Evolutionary conservation across 2,329 filamentous ascomycete genomes (phyloP).

Genomic region (Aspergillus bombycis): DNA sequence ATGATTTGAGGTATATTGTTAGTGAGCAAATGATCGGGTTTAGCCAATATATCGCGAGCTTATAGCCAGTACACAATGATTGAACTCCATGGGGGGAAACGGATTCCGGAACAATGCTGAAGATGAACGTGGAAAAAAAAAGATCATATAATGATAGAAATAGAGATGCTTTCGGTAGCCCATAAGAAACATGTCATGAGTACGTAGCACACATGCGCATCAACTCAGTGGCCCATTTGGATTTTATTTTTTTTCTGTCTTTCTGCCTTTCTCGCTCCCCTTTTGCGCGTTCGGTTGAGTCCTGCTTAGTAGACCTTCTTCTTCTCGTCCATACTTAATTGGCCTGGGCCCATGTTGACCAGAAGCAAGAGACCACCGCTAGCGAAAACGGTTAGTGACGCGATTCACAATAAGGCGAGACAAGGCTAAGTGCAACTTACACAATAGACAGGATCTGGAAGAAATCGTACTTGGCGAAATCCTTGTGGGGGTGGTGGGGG

Average conservation of each 20-base stretch:
- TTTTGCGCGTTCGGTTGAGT: not conserved
- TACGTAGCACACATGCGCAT: not conserved
- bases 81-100: not conserved
- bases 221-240: not conserved
- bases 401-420: not conserved
- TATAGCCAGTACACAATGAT: constrained; percentile 2
- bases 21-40: not conserved
- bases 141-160: not conserved
- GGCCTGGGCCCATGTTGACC: constrained; percentile 97
- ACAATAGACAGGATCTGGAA: constrained; percentile 99
- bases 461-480: constrained; percentile 99
- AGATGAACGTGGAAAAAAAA: not conserved
- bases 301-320: constrained; percentile 91
- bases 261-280: constrained; percentile 5
- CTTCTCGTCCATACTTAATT: constrained; percentile 99
- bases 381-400: constrained; percentile 9
- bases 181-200: constrained; percentile 2
- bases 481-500: constrained; percentile 97
- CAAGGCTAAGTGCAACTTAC: constrained; percentile 49
- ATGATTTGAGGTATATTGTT: not conserved
- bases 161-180: not conserved
- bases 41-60: constrained; percentile 1
- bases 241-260: not conserved
- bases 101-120: not conserved
- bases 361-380: constrained; percentile 89